A percentile compares a stretch with the other conserved stretches of the same genome.
Evolutionary conservation across 2,329 filamentous ascomycete species (phyloP).

Genomic region (Pseudogymnoascus sp.): DNA sequence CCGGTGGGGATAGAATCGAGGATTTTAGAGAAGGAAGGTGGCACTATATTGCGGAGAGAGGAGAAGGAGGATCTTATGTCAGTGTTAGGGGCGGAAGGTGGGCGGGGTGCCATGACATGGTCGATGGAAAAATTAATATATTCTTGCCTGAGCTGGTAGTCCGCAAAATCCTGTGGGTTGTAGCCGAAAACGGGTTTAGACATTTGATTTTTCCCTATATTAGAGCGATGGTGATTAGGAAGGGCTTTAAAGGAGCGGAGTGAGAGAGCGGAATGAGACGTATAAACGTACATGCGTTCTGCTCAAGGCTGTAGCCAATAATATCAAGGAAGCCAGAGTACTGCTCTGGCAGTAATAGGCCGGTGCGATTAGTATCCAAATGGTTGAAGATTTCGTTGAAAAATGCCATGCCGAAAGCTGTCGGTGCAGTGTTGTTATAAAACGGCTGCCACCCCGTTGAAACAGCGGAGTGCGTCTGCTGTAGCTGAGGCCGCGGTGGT

Average conservation of each 20-base stretch:
- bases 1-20: not conserved
- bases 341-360: constrained; percentile 22
- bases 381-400: constrained; percentile 21
- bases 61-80: not conserved
- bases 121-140: constrained; percentile 18
- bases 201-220: not conserved
- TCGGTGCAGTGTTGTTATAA: constrained; percentile 19
- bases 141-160: constrained; percentile 14
- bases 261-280: not conserved
- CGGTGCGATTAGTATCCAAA: constrained; percentile 22
- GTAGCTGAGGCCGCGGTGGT: not conserved
- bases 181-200: constrained; percentile 8
- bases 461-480: not conserved
- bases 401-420: constrained; percentile 20
- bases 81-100: not conserved
- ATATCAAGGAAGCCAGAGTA: constrained; percentile 24
- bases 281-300: constrained; percentile 23
- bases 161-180: constrained; percentile 15
- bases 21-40: not conserved
- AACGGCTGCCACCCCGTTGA: constrained; percentile 29
- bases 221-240: not conserved
- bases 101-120: constrained; percentile 9
- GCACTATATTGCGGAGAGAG: not conserved
- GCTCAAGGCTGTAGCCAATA: constrained; percentile 19
- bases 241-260: not conserved